A percentile compares a stretch with the other conserved stretches of the same genome.
These are phyloP conservation scores for Geranomyces variabilis DNA, from an alignment of 192 early-diverging fungal species.

Conservation along the genomic window DNA sequence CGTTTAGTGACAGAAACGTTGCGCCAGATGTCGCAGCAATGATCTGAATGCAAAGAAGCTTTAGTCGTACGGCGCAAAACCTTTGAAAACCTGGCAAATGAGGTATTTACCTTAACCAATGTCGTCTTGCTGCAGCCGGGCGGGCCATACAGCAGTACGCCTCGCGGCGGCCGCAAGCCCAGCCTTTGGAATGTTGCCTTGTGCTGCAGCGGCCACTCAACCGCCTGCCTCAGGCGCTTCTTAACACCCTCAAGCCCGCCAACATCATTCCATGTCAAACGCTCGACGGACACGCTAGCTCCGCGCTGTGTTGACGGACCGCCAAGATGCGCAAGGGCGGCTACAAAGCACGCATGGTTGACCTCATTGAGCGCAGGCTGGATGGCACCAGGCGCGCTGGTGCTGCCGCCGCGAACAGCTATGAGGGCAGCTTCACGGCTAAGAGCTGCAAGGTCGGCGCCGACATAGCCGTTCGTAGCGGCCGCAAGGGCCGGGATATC, in stretches of 20 bases:
- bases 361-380: conserved; percentile 32
- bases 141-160: conserved; percentile 94
- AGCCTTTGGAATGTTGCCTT: conserved; percentile 68
- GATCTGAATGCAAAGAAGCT: conserved; percentile 39
- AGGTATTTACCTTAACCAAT: conserved; percentile 65
- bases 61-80: neutral
- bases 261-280: conserved; percentile 77
- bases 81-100: neutral
- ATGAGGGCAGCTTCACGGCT: conserved; percentile 77
- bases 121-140: conserved; percentile 99
- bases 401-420: conserved; percentile 30
- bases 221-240: conserved; percentile 75
- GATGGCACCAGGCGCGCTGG: neutral
- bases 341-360: conserved; percentile 63
- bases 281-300: conserved; percentile 50
- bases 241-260: conserved; percentile 88
- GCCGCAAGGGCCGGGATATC: conserved; percentile 50
- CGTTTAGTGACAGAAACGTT: conserved; percentile 78
- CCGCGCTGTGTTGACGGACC: conserved; percentile 73
- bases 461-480: conserved; percentile 89
- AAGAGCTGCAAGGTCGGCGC: conserved; percentile 85
- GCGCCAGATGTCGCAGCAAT: conserved; percentile 82
- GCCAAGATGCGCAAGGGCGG: conserved; percentile 57
- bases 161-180: conserved; percentile 80
- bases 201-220: conserved; percentile 87